Evolutionary conservation across 371 early-diverging fungal species (phyloP).

Genomic region (Lichtheimia hyalospora): DNA sequence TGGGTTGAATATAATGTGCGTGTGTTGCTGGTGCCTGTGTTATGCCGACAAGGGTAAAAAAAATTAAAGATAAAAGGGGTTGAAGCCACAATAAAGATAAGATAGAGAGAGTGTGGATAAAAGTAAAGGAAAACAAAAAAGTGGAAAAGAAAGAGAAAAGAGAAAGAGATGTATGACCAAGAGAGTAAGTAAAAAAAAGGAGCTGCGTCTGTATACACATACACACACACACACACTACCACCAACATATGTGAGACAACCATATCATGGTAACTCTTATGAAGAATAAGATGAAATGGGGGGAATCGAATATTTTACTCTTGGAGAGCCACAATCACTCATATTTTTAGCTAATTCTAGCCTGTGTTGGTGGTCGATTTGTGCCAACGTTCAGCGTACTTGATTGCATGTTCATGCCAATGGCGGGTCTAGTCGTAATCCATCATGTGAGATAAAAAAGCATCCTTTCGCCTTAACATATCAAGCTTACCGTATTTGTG

Average conservation of each 20-base stretch:
- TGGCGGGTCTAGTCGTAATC: conserved; percentile 2
- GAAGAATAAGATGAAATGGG: too few relatives aligned
- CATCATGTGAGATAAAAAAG: background rate
- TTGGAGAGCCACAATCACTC: too few relatives aligned
- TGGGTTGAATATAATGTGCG: background rate
- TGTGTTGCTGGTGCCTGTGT: background rate
- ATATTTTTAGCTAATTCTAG: conserved; percentile 8
- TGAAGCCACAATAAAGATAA: conserved; percentile 3
- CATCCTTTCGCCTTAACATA: background rate
- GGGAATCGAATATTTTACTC: too few relatives aligned
- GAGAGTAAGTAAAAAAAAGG: background rate
- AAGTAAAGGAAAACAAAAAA: conserved; percentile 1
- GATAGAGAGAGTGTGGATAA: conserved; percentile 3
- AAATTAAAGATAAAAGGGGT: conserved; percentile 1
- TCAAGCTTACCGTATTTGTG: conserved; percentile 3
- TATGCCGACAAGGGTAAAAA: conserved; percentile 4
- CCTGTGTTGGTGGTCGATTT: background rate
- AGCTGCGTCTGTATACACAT: background rate
- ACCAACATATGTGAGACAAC: too few relatives aligned
- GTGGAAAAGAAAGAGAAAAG: background rate
- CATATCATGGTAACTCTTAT: too few relatives aligned
- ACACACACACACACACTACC: too few relatives aligned
- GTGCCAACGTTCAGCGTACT: conserved; percentile 5
- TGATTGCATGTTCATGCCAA: conserved; percentile 5
- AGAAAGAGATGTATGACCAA: background rate